phyloP scores from a whole-genome alignment of 2,329 filamentous ascomycete species.

The Colletotrichum destructivum region DNA sequence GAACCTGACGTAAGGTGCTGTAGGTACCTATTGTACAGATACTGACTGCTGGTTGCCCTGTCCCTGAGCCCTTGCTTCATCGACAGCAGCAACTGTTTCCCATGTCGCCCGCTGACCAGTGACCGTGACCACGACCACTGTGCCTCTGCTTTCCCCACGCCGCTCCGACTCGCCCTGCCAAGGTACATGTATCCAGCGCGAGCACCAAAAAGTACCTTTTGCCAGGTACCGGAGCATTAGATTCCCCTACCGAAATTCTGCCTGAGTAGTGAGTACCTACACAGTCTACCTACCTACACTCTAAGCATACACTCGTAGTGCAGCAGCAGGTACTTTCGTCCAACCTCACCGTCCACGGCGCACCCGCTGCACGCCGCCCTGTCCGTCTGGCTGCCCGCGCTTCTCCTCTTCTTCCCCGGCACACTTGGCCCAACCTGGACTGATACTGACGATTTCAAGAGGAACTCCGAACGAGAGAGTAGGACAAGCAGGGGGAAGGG shows the following conservation, averaged over 20 bases:
- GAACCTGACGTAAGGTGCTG: not conserved
- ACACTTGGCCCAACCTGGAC: constrained; percentile 35
- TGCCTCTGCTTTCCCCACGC: not conserved
- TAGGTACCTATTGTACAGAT: not conserved
- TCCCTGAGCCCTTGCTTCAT: constrained; percentile 5
- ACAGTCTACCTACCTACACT: not conserved
- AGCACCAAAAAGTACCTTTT: not conserved
- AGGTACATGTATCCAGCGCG: not conserved
- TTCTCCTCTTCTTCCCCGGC: constrained; percentile 9
- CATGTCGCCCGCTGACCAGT: not conserved
- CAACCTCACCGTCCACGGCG: constrained; percentile 20
- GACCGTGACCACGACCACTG: not conserved
- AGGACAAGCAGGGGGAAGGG: not conserved
- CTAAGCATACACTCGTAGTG: too few relatives aligned
- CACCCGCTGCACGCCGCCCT: constrained; percentile 19
- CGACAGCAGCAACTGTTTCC: constrained; percentile 2
- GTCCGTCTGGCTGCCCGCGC: constrained; percentile 27
- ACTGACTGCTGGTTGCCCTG: not conserved
- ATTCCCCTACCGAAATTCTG: too few relatives aligned
- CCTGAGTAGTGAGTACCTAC: not conserved
- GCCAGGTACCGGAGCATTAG: too few relatives aligned
- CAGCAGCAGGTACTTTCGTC: not conserved
- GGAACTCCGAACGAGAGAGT: not conserved
- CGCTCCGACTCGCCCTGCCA: not conserved
- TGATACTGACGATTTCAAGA: constrained; percentile 26